These are phyloP conservation scores for Kwoniella dejecticola DNA, from an alignment of 768 basidiomycete species.

Conservation along the genomic window DNA sequence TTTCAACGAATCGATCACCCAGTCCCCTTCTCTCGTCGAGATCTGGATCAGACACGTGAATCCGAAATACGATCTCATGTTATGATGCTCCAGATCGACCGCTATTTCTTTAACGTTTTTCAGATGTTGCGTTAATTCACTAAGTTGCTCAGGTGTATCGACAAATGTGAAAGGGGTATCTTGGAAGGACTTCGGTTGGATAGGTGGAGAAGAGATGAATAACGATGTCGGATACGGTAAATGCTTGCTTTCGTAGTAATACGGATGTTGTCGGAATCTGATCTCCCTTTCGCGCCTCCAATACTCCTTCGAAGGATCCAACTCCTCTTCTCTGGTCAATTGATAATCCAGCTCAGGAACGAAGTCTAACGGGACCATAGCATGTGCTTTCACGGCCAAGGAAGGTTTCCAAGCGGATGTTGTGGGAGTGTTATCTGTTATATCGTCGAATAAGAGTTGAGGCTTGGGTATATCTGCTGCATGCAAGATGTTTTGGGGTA, in stretches of 20 bases:
- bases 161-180: conserved; percentile 73
- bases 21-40: conserved; percentile 74
- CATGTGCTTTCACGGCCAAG: conserved; percentile 76
- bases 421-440: conserved; percentile 63
- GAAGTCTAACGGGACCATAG: conserved; percentile 78
- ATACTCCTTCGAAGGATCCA: conserved; percentile 19
- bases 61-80: conserved; percentile 77
- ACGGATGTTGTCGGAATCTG: conserved; percentile 62
- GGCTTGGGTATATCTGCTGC: conserved; percentile 77
- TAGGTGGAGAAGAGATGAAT: conserved; percentile 62
- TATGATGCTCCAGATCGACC: conserved; percentile 92
- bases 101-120: conserved; percentile 74
- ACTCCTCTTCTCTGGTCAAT: conserved; percentile 13
- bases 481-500: conserved; percentile 62
- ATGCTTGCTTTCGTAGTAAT: conserved; percentile 80
- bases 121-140: conserved; percentile 70
- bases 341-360: conserved; percentile 24
- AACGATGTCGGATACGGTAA: conserved; percentile 70
- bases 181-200: conserved; percentile 63
- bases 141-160: conserved; percentile 63
- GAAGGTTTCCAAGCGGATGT: conserved; percentile 67
- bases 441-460: conserved; percentile 70
- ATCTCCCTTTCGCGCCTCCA: conserved; percentile 14
- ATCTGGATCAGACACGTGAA: conserved; percentile 83
- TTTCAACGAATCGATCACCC: conserved; percentile 77